phyloP scores from a whole-genome alignment of 371 early-diverging fungal genomes.

The Mucor velutinosus region DNA sequence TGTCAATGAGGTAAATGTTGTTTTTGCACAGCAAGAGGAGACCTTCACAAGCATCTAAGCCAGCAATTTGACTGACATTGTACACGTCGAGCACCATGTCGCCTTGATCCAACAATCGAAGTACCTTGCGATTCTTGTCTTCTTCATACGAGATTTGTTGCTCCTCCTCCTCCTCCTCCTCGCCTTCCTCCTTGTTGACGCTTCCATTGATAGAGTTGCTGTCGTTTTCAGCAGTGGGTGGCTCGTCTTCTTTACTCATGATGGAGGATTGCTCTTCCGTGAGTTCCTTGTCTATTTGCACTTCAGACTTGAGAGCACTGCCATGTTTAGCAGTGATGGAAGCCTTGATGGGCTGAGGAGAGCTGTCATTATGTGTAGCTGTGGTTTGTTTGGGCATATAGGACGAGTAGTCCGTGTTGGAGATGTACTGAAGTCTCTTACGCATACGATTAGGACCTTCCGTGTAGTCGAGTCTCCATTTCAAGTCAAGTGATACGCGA shows the following conservation, averaged over 20 bases:
- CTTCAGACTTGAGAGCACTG: not conserved
- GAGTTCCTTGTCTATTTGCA: slow-evolving; percentile 16
- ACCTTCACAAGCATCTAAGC: slow-evolving; percentile 77
- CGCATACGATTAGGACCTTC: slow-evolving; percentile 70
- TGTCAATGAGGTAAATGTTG: slow-evolving; percentile 77
- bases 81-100: slow-evolving; percentile 75
- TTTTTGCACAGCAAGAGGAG: slow-evolving; percentile 70
- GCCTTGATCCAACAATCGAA: slow-evolving; percentile 69
- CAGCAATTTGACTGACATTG: slow-evolving; percentile 74
- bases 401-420: slow-evolving; percentile 26
- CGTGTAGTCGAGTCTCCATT: slow-evolving; percentile 78
- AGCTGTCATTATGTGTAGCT: not conserved
- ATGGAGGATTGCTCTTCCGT: slow-evolving; percentile 8
- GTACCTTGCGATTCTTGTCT: slow-evolving; percentile 73
- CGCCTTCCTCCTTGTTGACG: not conserved
- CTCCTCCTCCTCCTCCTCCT: slow-evolving; percentile 26
- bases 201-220: not conserved
- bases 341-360: not conserved
- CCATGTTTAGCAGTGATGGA: not conserved
- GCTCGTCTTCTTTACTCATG: not conserved
- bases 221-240: not conserved
- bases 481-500: slow-evolving; percentile 28
- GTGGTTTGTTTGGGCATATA: slow-evolving; percentile 57
- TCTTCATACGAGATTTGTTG: slow-evolving; percentile 61
- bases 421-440: slow-evolving; percentile 49